A percentile compares a stretch with the other conserved stretches of the same genome.
These are phyloP conservation scores for Coemansia erecta DNA, from an alignment of 192 early-diverging fungal genomes.

Conservation along the genomic window DNA sequence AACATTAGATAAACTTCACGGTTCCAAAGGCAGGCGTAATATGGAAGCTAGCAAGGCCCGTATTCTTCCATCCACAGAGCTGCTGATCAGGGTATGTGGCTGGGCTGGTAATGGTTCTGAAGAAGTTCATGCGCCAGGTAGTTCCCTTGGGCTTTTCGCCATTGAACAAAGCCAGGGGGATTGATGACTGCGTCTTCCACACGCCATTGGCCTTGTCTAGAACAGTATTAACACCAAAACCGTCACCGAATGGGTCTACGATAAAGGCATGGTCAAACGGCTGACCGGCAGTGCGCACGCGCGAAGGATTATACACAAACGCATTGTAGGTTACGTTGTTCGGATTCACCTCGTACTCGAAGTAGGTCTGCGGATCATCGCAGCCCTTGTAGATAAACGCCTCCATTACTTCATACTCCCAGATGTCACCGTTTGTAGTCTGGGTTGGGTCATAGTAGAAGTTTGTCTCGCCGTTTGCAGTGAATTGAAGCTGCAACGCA, in stretches of 20 bases:
- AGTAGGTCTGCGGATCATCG: constrained; percentile 45
- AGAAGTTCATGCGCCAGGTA: constrained; percentile 55
- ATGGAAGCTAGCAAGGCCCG: constrained; percentile 44
- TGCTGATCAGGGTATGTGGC: constrained; percentile 43
- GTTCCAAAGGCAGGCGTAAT: constrained; percentile 44
- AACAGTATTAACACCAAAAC: constrained; percentile 36
- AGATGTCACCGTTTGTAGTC: constrained; percentile 50
- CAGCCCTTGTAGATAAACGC: constrained; percentile 50
- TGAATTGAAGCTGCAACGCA: constrained; percentile 35
- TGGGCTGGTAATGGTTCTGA: constrained; percentile 42
- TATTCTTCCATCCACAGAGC: constrained; percentile 52
- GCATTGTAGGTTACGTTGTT: constrained; percentile 52
- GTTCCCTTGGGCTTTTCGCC: constrained; percentile 39
- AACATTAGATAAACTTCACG: constrained; percentile 21
- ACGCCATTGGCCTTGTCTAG: constrained; percentile 22
- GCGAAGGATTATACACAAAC: constrained; percentile 50
- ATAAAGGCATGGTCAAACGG: constrained; percentile 50
- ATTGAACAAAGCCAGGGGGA: constrained; percentile 51
- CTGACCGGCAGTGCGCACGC: constrained; percentile 26
- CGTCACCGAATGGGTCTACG: constrained; percentile 43
- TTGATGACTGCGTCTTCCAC: constrained; percentile 28
- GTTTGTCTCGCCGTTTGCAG: constrained; percentile 36
- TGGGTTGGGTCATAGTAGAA: constrained; percentile 41
- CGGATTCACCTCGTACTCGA: constrained; percentile 50
- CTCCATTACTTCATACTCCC: constrained; percentile 53